Percentiles rank a stretch among this genome's conserved stretches.
phyloP scores from a whole-genome alignment of 1,139 yeast genomes.

The Yamadazyma atlantica region DNA sequence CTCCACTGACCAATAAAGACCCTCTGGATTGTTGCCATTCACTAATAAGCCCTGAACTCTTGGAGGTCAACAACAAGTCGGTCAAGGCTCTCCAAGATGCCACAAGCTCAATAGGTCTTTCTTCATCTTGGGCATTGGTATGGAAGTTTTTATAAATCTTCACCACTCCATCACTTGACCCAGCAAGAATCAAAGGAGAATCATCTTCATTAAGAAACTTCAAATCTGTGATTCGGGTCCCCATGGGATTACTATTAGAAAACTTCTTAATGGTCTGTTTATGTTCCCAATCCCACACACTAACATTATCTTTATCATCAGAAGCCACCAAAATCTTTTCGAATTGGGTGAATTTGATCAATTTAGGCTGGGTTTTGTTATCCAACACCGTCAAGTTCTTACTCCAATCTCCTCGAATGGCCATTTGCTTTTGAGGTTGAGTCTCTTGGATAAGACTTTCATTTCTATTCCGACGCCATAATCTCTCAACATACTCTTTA shows the following conservation, averaged over 20 bases:
- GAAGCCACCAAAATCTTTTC: constrained; percentile 80
- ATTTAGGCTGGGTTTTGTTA: constrained; percentile 76
- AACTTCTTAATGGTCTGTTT: constrained; percentile 61
- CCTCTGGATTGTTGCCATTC: constrained; percentile 99
- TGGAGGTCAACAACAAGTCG: constrained; percentile 76
- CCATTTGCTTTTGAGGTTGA: constrained; percentile 83
- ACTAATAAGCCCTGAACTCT: constrained; percentile 79
- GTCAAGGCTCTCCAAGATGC: constrained; percentile 94
- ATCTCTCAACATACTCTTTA: constrained; percentile 73
- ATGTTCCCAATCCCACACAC: constrained; percentile 87
- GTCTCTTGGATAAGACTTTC: constrained; percentile 85
- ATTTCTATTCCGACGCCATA: constrained; percentile 90
- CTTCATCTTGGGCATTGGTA: constrained; percentile 29
- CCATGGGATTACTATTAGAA: constrained; percentile 82
- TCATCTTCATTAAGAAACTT: constrained; percentile 92
- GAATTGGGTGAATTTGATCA: constrained; percentile 83
- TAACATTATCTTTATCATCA: constrained; percentile 80
- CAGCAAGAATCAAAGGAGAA: constrained; percentile 76
- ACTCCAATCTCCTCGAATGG: constrained; percentile 86
- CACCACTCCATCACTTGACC: constrained; percentile 92
- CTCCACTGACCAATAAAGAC: constrained; percentile 88
- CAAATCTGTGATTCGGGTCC: constrained; percentile 84
- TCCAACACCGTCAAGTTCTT: constrained; percentile 60
- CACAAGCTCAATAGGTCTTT: constrained; percentile 54
- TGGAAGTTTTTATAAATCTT: constrained; percentile 82